Base-by-base conservation (phyloP, 2,329 filamentous ascomycete species). In the Claviceps paspali region DNA sequence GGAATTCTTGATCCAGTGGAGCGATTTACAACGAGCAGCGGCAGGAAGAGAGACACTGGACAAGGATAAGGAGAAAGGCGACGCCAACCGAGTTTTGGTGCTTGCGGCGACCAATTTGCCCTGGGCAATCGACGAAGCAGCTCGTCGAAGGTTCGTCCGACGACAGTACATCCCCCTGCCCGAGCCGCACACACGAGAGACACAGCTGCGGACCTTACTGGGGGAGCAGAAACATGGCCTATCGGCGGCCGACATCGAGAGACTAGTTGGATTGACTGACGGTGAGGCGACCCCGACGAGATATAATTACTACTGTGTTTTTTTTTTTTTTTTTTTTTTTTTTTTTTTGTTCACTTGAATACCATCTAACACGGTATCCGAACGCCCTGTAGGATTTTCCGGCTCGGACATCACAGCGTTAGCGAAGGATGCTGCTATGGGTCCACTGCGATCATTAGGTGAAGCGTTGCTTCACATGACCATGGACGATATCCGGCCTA, bases 351-450 rank as follows among this genome's bases (percentile, higher is more conserved):
- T 6, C 26, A n/a, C 5, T n/a, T 3, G 5, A 29, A 26, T n/a
- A 19, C n/a, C 29, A 35, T 23, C 39, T 41, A 26, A 41, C 18
- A 8, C 31, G n/a, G 18, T 33, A 32, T 48, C 29, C 36, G 29
- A 7, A 23, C 28, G 22, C 3, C 4, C 17, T 26, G 10, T 38
- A 95, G 87, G 86, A n/a, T 98, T 94, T 61, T 95, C 86, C 7
- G 91, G 91, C 31, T 94, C 86, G 2, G 91, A 98, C 52, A 94
- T 98, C 46, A 96, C 91, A 17, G 87, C 91, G 1, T 66, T 98
- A 7, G 91, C 91, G 6, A 98, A 98, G 60, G 91, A 98, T 54
- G 91, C 91, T 7, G 91, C 91, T 3, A 98, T 98, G 91, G 88
- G 91, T 0, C 91, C 91, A 1, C 64, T 98, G 10, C 75, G 91